Evolutionary conservation across 371 early-diverging fungal species (phyloP), one percentile per base, ranked within the genome.

Genomic region (Phascolomyces articulosus): DNA sequence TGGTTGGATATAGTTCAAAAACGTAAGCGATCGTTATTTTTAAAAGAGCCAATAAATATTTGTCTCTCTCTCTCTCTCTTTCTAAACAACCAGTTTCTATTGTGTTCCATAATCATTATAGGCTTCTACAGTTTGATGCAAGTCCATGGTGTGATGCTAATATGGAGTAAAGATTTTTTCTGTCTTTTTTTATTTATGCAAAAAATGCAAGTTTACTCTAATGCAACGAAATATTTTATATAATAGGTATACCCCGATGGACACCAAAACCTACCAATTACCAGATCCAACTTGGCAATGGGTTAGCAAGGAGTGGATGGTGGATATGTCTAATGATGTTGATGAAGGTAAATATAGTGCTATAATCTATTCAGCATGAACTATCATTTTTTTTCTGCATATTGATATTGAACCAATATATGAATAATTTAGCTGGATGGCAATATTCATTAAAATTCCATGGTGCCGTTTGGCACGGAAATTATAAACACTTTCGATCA

Each of bases 201-300:
- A 41, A 41, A 41, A 3, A 3, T 11, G 29, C 27, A 31, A 28
- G 16, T 54, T 53, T 7, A 21, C 34, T 34, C 26, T 47, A 44
- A 34, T 24, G 60, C 29, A 40, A 60, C 23, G 34, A 26, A 26
- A n/a, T 60, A 21, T 3, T 16, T 15, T 15, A 29, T 58, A 27
- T 54, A 6, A 8, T 63, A 82, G 83, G 65, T 81, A 71, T 65
- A 78, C 85, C 10, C 80, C 82, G 3, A 84, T 85, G 82, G 79
- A 88, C 51, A 80, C 74, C 1, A 64, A 72, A 20, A 77, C 76
- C 21, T 86, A 74, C 58, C 83, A 78, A 47, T 49, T 88, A 20
- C 89, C 89, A 9, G 87, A 88, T 64, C 87, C 87, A 13, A 79
- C 83, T 11, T 88, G 89, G 89, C 83, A 87, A 68, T 88, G 89